Base-by-base conservation (phyloP, 2,329 filamentous ascomycete species). In the Aspergillus clavatus region DNA sequence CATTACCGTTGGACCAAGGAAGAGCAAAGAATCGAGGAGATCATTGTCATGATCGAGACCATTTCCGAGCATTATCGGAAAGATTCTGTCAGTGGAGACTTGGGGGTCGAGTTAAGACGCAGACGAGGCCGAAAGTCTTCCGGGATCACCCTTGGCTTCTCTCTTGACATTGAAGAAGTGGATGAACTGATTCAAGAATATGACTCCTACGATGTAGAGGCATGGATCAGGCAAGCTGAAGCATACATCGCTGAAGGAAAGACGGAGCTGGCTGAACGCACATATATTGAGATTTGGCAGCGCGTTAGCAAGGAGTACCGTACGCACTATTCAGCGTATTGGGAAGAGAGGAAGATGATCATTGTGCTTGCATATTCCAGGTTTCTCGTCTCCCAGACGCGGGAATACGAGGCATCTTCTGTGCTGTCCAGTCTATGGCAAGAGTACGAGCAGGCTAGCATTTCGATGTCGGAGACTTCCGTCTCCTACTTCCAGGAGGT, bases 261-360 rank as follows among this genome's bases (percentile, higher is more conserved):
- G 45, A 49, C 55, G 47, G 62, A 56, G 47, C 65, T 52, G n/a
- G 73, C 73, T 0, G 74, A 78, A 52, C 63, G 66, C 29, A 63
- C 64, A 2, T 78, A 76, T 38, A 67, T 77, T 12, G 71, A 77
- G 46, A 65, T 75, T 4, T 79, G 76, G 76, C 70, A 74, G 55
- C 70, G 70, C n/a, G 62, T 72, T 2, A 75, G 71, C n/a, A 66
- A 65, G 31, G 70, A 72, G 43, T 74, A 68, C 46, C 72, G 71
- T 19, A 57, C 60, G 7, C 65, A 70, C 19, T 65, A 66, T 31
- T 69, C 71, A 1, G 56, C 68, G 3, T 64, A 72, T 28, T 75
- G 69, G 68, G 74, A 77, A 43, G 66, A 73, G 54, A 69, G 66
- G 54, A 77, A 76, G 52, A 61, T 77, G 19, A 65, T 72, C 40